phyloP scores from a whole-genome alignment of 345 rosid species.

The Rhizophora apiculata region DNA sequence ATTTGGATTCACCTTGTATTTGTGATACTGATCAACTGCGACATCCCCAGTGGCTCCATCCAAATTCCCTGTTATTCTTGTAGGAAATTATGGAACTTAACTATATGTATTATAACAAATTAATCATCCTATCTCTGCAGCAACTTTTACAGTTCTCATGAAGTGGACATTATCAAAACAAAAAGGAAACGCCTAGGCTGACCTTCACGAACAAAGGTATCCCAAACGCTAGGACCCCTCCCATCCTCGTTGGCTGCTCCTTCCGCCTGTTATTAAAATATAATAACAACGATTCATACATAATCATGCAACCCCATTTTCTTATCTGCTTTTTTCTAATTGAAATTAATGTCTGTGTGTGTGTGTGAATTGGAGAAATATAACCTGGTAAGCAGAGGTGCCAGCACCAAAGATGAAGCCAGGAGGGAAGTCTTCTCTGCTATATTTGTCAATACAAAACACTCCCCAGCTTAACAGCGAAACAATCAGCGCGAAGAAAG shows the following conservation, averaged over 20 bases:
- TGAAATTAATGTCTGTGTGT: too few relatives aligned
- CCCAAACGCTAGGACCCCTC: slow-evolving; percentile 47
- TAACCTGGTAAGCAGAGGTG: slow-evolving; percentile 33
- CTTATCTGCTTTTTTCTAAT: too few relatives aligned
- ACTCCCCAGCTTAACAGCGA: not conserved
- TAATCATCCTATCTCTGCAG: not conserved
- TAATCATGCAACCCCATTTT: too few relatives aligned
- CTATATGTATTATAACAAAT: not conserved
- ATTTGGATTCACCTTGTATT: slow-evolving; percentile 48
- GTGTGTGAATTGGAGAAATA: not conserved
- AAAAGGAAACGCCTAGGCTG: not conserved
- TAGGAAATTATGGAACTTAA: not conserved
- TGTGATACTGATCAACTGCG: slow-evolving; percentile 56
- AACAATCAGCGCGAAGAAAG: not conserved
- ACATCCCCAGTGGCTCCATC: slow-evolving; percentile 43
- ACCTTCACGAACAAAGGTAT: slow-evolving; percentile 38
- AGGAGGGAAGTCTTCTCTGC: slow-evolving; percentile 26
- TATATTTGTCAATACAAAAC: slow-evolving; percentile 10
- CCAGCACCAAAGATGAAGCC: slow-evolving; percentile 6
- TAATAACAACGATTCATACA: not conserved
- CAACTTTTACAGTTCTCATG: not conserved
- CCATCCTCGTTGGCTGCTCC: slow-evolving; percentile 49
- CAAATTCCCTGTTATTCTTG: slow-evolving; percentile 30
- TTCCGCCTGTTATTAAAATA: slow-evolving; percentile 27
- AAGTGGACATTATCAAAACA: not conserved